phyloP scores from a whole-genome alignment of 768 basidiomycete species.

The Termitomyces sp. region DNA sequence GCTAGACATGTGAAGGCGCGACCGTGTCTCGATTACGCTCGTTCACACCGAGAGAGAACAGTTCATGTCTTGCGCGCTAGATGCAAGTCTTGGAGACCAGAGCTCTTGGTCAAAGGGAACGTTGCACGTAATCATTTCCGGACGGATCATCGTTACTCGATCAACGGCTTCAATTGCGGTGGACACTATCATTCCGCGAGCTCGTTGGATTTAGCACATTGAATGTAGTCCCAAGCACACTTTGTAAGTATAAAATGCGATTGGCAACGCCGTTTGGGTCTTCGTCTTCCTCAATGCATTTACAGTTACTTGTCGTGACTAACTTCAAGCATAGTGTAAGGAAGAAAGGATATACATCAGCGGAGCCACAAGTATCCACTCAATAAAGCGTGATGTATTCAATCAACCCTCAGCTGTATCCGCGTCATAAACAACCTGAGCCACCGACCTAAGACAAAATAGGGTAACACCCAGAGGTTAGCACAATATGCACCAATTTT shows the following conservation, averaged over 20 bases:
- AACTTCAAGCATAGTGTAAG: not conserved
- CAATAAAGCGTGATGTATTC: not conserved
- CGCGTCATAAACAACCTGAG: slow-evolving; percentile 8
- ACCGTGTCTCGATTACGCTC: too few relatives aligned
- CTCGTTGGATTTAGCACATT: too few relatives aligned
- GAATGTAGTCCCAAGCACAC: not conserved
- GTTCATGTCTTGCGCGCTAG: too few relatives aligned
- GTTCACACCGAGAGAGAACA: too few relatives aligned
- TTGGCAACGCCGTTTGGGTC: not conserved
- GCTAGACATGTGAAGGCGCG: too few relatives aligned
- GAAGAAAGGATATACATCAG: not conserved
- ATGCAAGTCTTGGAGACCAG: too few relatives aligned
- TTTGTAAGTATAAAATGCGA: not conserved
- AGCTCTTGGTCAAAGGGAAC: too few relatives aligned
- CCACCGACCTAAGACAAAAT: slow-evolving; percentile 6
- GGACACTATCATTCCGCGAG: too few relatives aligned
- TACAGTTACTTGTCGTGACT: not conserved
- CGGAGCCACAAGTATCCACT: not conserved
- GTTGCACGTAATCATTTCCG: too few relatives aligned
- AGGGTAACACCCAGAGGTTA: not conserved
- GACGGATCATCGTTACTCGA: too few relatives aligned
- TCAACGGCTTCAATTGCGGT: too few relatives aligned
- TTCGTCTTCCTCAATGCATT: not conserved
- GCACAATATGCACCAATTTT: not conserved
- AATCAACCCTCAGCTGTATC: not conserved